Evolutionary conservation across 192 early-diverging fungal genomes (phyloP).

Genomic region (Phycomyces nitens): DNA sequence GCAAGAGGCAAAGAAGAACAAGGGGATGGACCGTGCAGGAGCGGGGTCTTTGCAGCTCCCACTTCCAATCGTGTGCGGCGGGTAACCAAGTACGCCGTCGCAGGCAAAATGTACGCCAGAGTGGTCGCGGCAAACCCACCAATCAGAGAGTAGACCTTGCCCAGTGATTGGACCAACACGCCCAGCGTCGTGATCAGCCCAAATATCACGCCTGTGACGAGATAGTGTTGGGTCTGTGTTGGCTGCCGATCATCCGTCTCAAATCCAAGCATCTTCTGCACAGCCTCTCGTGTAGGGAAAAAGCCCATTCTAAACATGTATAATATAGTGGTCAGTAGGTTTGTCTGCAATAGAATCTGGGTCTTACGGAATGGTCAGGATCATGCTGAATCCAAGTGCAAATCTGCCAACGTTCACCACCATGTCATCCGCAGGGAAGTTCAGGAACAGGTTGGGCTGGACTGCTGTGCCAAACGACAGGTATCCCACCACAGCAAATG

Average conservation of each 20-base stretch:
- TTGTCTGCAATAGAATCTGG: neutral
- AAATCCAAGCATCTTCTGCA: constrained; percentile 47
- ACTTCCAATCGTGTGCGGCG: neutral
- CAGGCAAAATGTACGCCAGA: constrained; percentile 50
- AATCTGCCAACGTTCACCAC: constrained; percentile 59
- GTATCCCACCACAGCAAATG: constrained; percentile 63
- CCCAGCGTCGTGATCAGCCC: constrained; percentile 35
- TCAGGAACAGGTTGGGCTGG: constrained; percentile 64
- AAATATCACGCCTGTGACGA: constrained; percentile 37
- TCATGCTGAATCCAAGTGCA: constrained; percentile 57
- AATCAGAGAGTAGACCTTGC: constrained; percentile 44
- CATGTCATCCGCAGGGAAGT: constrained; percentile 55
- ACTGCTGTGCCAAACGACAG: constrained; percentile 56
- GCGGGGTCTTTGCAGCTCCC: neutral
- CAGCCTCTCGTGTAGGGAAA: constrained; percentile 45
- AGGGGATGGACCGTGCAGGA: neutral
- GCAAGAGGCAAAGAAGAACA: constrained; percentile 5
- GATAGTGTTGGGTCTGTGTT: constrained; percentile 34
- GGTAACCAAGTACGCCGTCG: constrained; percentile 33
- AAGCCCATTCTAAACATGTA: constrained; percentile 31
- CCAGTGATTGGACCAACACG: constrained; percentile 37
- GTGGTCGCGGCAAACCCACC: constrained; percentile 48
- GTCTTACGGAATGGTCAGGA: constrained; percentile 55
- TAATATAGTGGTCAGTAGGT: neutral
- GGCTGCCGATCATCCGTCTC: constrained; percentile 33